A percentile compares a stretch with the other conserved stretches of the same genome.
phyloP scores from a whole-genome alignment of 2,329 filamentous ascomycete species.

The Pseudopithomyces chartarum region DNA sequence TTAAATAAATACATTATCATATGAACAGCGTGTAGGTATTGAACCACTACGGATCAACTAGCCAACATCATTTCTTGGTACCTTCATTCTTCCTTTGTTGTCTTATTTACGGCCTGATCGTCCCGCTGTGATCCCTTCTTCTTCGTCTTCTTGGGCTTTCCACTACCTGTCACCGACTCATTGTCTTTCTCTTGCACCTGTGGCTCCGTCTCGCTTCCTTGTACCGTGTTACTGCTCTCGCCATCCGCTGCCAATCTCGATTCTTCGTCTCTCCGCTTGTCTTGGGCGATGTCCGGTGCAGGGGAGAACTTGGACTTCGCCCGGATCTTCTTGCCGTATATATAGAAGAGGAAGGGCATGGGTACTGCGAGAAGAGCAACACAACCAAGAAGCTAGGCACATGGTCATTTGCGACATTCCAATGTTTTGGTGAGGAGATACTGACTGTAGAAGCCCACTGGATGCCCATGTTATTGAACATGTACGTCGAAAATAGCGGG shows the following conservation, averaged over 20 bases:
- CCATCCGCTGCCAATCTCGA: conserved; percentile 12
- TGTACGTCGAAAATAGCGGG: conserved; percentile 54
- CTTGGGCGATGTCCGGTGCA: conserved; percentile 45
- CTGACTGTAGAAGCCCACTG: conserved; percentile 50
- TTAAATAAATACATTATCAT: too few relatives aligned
- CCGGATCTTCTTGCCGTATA: conserved; percentile 51
- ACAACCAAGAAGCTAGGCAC: conserved; percentile 45
- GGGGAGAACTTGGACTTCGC: conserved; percentile 51
- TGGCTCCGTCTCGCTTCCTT: background rate
- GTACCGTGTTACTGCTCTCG: background rate
- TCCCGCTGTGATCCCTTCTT: background rate
- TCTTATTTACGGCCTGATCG: background rate
- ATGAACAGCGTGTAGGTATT: too few relatives aligned
- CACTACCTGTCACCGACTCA: background rate
- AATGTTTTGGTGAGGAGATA: background rate
- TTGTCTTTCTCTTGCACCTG: background rate
- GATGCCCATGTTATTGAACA: conserved; percentile 60
- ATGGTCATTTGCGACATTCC: background rate
- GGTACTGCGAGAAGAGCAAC: conserved; percentile 50
- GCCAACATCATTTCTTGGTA: too few relatives aligned
- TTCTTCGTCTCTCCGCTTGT: conserved; percentile 42
- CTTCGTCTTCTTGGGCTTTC: background rate
- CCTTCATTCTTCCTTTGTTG: too few relatives aligned
- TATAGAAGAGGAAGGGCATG: conserved; percentile 52
- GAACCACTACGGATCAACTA: too few relatives aligned